Evolutionary conservation across 768 basidiomycete species (phyloP).

Genomic region (Basidioascus undulatus): DNA sequence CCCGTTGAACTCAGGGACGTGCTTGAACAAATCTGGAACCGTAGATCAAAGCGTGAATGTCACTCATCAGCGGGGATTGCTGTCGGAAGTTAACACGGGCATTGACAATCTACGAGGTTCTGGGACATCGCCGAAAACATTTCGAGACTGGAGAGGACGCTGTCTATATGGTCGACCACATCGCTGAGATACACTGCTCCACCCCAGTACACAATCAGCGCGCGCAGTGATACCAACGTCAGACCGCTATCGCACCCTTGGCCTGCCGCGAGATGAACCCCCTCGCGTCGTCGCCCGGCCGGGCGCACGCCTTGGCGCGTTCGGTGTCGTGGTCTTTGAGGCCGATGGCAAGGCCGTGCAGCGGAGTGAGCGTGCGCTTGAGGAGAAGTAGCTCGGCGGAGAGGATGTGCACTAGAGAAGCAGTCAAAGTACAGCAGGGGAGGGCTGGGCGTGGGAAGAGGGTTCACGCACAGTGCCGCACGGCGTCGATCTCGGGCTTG

Average conservation of each 20-base stretch:
- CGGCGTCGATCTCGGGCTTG: background rate
- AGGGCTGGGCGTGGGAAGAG: background rate
- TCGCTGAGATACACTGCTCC: conserved; percentile 18
- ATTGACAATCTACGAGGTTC: no score
- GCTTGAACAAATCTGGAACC: background rate
- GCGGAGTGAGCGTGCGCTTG: conserved; percentile 46
- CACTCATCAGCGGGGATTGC: background rate
- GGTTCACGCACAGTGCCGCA: background rate
- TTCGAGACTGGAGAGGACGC: conserved; percentile 40
- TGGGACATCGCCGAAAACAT: conserved; percentile 48
- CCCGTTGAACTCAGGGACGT: background rate
- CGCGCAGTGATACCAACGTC: conserved; percentile 7
- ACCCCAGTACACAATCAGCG: background rate
- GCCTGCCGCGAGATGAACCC: conserved; percentile 31
- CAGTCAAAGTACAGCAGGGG: background rate
- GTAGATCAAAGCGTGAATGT: background rate
- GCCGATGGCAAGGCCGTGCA: conserved; percentile 34
- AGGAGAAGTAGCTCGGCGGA: conserved; percentile 49
- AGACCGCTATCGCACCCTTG: background rate
- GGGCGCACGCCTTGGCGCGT: conserved; percentile 27
- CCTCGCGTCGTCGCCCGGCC: conserved; percentile 42
- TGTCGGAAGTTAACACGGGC: rapidly evolving
- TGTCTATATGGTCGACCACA: conserved; percentile 53
- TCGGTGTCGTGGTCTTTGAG: conserved; percentile 4
- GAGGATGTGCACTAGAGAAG: conserved; percentile 38